Evolutionary conservation across 2,329 filamentous ascomycete genomes (phyloP).

Genomic region (Domatiomyces catenatus): DNA sequence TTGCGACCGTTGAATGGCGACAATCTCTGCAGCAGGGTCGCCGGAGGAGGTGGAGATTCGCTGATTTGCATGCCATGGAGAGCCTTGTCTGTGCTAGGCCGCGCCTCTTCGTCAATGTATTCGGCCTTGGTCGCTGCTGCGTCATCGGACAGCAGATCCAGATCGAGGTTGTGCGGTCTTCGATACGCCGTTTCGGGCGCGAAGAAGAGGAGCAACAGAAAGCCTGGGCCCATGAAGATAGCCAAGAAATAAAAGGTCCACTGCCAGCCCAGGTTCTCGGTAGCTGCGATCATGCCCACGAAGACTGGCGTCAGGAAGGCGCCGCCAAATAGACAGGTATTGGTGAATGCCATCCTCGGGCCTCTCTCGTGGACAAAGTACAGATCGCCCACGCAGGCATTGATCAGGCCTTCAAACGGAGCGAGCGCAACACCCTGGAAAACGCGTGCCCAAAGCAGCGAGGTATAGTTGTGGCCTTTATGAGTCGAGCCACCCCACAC

Average conservation of each 20-base stretch:
- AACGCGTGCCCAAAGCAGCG: conserved; percentile 61
- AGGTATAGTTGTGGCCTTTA: conserved; percentile 51
- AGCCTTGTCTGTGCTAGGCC: conserved; percentile 1
- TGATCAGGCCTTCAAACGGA: conserved; percentile 80
- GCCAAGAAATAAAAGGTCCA: conserved; percentile 61
- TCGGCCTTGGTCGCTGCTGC: conserved; percentile 5
- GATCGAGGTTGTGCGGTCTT: conserved; percentile 52
- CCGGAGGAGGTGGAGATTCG: conserved; percentile 27
- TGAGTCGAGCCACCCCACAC: conserved; percentile 55
- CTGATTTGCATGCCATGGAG: conserved; percentile 3
- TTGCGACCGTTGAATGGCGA: conserved; percentile 68
- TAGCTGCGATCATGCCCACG: conserved; percentile 35
- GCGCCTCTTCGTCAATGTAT: conserved; percentile 6
- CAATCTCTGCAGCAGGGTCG: conserved; percentile 44
- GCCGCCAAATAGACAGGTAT: conserved; percentile 54
- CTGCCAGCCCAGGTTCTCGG: conserved; percentile 11
- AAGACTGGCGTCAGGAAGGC: conserved; percentile 74
- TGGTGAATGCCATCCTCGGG: conserved; percentile 69
- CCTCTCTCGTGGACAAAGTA: conserved; percentile 72
- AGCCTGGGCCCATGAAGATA: conserved; percentile 58
- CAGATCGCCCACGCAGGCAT: conserved; percentile 74
- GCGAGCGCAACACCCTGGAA: conserved; percentile 76
- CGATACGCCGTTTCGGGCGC: conserved; percentile 73
- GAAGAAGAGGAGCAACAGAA: conserved; percentile 60
- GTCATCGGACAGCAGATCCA: conserved; percentile 27